These are phyloP conservation scores for Zarea fungicola DNA, from an alignment of 2,329 filamentous ascomycete species.

Conservation along the genomic window DNA sequence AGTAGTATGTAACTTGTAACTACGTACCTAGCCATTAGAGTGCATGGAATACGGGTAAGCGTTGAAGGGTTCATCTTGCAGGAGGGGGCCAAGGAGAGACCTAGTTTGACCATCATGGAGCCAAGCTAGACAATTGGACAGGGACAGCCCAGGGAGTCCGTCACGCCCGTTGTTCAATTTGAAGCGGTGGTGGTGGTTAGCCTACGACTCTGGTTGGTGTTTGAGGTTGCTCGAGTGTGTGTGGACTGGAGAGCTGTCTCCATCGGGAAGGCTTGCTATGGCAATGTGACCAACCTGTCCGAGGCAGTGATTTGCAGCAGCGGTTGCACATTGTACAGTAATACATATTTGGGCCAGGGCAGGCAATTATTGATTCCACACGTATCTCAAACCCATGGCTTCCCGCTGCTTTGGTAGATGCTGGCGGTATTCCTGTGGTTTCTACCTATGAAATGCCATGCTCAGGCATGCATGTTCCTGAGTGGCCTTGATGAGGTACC, in stretches of 20 bases:
- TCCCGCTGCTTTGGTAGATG: too few relatives aligned
- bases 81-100: conserved; percentile 1
- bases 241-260: too few relatives aligned
- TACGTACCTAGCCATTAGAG: neutral
- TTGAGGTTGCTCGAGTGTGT: too few relatives aligned
- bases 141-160: too few relatives aligned
- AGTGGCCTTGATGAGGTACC: neutral
- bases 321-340: neutral
- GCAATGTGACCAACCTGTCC: conserved; percentile 1
- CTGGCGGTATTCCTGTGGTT: too few relatives aligned
- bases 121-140: neutral
- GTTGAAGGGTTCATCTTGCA: conserved; percentile 2
- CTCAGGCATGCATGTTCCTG: too few relatives aligned
- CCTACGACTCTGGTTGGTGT: too few relatives aligned
- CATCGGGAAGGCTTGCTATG: neutral
- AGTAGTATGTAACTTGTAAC: neutral
- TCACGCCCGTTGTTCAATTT: too few relatives aligned
- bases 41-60: conserved; percentile 3
- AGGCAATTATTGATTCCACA: neutral
- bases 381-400: neutral
- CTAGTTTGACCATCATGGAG: neutral
- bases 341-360: too few relatives aligned
- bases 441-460: too few relatives aligned
- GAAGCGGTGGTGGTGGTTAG: too few relatives aligned
- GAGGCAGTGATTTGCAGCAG: neutral